These are phyloP conservation scores for Candida chauliodis DNA, from an alignment of 805 yeast genomes.

Conservation along the genomic window DNA sequence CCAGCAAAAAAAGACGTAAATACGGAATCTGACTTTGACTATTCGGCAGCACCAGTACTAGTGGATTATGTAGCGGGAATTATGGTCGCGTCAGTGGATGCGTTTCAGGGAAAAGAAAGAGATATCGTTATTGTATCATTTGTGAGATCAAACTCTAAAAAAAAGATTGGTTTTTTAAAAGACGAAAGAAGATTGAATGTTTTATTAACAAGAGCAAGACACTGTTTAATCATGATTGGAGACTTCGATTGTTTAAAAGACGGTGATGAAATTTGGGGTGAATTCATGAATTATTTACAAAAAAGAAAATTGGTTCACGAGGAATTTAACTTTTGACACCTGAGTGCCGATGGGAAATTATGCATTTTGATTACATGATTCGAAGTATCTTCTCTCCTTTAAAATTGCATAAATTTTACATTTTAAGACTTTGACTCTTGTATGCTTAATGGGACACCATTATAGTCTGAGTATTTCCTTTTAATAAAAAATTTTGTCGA, in stretches of 20 bases:
- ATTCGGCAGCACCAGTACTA: slow-evolving; percentile 43
- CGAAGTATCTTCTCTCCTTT: no score
- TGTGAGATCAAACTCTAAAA: slow-evolving; percentile 64
- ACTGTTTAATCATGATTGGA: slow-evolving; percentile 58
- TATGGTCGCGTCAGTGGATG: slow-evolving; percentile 56
- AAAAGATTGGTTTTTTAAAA: slow-evolving; percentile 75
- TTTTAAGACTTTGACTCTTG: no score
- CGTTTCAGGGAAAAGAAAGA: slow-evolving; percentile 59
- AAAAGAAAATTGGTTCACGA: slow-evolving; percentile 35
- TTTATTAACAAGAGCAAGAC: slow-evolving; percentile 84
- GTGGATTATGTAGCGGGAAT: slow-evolving; percentile 44
- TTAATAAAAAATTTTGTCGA: no score
- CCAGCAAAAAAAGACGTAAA: slow-evolving; percentile 47
- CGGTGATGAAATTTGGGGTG: slow-evolving; percentile 50
- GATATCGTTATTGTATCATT: slow-evolving; percentile 50
- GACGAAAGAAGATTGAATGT: slow-evolving; percentile 87
- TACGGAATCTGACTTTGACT: slow-evolving; percentile 60
- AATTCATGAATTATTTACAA: slow-evolving; percentile 41
- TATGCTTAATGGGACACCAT: no score
- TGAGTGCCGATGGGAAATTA: no score
- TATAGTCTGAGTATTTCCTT: no score
- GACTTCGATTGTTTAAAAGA: slow-evolving; percentile 39
- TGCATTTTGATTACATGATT: no score
- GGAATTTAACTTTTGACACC: slow-evolving; percentile 15
- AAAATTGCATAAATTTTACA: no score